Conservation (phyloP, 352 stramenopile species). For the Phytophthora ohioensis region DNA sequence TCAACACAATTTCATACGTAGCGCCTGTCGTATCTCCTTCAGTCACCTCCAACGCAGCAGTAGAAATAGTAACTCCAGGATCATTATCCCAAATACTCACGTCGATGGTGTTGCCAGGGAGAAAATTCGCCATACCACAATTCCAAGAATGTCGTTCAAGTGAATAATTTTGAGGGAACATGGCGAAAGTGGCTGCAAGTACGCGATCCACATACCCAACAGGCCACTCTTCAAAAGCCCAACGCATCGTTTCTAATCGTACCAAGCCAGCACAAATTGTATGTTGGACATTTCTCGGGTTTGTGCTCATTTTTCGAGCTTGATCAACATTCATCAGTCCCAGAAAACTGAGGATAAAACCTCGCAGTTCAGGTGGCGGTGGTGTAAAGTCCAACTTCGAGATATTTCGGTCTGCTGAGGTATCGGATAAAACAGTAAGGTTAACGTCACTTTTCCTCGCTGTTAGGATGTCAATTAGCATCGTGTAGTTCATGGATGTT, state of each 20-base stretch:
- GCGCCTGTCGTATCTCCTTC: constrained; percentile 35
- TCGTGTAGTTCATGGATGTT: constrained; percentile 37
- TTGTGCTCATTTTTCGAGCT: constrained; percentile 45
- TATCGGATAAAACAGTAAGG: constrained; percentile 16
- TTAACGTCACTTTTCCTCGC: constrained; percentile 38
- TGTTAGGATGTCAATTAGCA: constrained; percentile 31
- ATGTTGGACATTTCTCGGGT: constrained; percentile 51
- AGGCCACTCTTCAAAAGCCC: constrained; percentile 67
- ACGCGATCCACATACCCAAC: constrained; percentile 54
- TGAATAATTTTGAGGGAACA: constrained; percentile 58
- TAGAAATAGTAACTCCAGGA: constrained; percentile 70
- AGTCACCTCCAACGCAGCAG: constrained; percentile 38
- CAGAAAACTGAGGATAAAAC: constrained; percentile 73
- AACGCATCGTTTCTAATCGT: constrained; percentile 69
- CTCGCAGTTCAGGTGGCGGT: constrained; percentile 54
- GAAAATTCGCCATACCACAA: constrained; percentile 62
- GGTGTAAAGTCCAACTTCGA: constrained; percentile 36
- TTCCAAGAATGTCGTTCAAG: constrained; percentile 71
- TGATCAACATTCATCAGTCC: constrained; percentile 70
- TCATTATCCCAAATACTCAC: constrained; percentile 88
- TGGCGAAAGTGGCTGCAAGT: constrained; percentile 50
- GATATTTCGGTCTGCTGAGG: background rate
- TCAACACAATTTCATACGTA: constrained; percentile 72
- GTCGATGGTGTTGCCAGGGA: constrained; percentile 47
- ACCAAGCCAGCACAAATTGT: constrained; percentile 60